A percentile compares a stretch with the other conserved stretches of the same genome.
phyloP scores from a whole-genome alignment of 2,329 filamentous ascomycete species.

The Aspergillus cejpii region DNA sequence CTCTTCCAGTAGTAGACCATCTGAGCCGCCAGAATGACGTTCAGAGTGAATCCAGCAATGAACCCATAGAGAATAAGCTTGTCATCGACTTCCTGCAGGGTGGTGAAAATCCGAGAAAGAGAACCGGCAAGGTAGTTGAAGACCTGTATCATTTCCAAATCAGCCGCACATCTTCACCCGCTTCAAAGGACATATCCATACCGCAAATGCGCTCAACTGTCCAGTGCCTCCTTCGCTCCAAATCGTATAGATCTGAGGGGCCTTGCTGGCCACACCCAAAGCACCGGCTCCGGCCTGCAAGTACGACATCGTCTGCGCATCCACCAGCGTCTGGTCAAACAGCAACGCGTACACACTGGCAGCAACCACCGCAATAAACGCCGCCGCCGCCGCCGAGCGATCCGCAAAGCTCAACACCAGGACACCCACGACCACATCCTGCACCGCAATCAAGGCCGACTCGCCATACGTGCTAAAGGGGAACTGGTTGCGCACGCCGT shows the following conservation, averaged over 20 bases:
- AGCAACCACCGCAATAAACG: conserved; percentile 71
- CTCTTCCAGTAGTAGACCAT: conserved; percentile 96
- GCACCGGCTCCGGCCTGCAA: conserved; percentile 79
- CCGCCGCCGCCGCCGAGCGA: conserved; percentile 59
- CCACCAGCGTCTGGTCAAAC: conserved; percentile 54
- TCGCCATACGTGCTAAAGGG: conserved; percentile 97
- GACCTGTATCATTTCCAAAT: conserved; percentile 52
- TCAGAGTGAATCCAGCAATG: conserved; percentile 83
- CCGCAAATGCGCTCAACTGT: conserved; percentile 92
- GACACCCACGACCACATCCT: conserved; percentile 84
- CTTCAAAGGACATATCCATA: conserved; percentile 45
- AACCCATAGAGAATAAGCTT: conserved; percentile 94
- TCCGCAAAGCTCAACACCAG: conserved; percentile 80
- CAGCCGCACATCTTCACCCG: neutral
- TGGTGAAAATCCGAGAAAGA: conserved; percentile 92
- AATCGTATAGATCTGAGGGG: conserved; percentile 86
- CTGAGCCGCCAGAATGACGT: conserved; percentile 76
- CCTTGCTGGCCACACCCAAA: conserved; percentile 79
- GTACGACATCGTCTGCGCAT: conserved; percentile 61
- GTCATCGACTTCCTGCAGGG: conserved; percentile 93
- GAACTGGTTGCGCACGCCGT: conserved; percentile 84
- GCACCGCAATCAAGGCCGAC: conserved; percentile 81
- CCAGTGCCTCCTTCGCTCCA: conserved; percentile 81
- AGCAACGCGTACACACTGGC: conserved; percentile 65
- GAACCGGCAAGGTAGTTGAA: conserved; percentile 97